Evolutionary conservation across 495 filamentous ascomycete genomes (phyloP).

Genomic region (Beverwykella pulmonaria): DNA sequence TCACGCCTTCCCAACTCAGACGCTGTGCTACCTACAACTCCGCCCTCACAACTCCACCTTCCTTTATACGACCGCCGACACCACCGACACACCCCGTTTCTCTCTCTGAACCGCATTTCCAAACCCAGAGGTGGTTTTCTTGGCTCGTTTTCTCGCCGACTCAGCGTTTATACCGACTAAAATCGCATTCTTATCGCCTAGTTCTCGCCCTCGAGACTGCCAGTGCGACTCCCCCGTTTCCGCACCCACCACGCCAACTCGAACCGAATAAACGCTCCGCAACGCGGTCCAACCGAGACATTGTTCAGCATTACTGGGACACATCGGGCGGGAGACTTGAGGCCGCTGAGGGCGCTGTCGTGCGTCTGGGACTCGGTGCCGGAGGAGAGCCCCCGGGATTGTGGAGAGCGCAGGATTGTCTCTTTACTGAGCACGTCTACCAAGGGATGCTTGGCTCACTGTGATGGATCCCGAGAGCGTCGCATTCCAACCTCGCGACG

Average conservation of each 20-base stretch:
- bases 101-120: not conserved
- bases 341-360: slow-evolving; percentile 31
- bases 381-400: slow-evolving; percentile 25
- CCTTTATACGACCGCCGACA: not conserved
- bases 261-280: slow-evolving; percentile 2
- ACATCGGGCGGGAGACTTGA: slow-evolving; percentile 5
- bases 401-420: slow-evolving; percentile 9
- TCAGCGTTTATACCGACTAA: not conserved
- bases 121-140: not conserved
- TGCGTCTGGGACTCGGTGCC: slow-evolving; percentile 29
- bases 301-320: not conserved
- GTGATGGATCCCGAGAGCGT: slow-evolving; percentile 66
- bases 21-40: not conserved
- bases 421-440: not conserved
- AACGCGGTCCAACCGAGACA: slow-evolving; percentile 1
- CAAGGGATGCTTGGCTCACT: slow-evolving; percentile 31
- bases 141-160: not conserved
- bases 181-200: not conserved
- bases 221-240: slow-evolving; percentile 1
- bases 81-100: not conserved
- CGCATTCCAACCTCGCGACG: slow-evolving; percentile 68
- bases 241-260: not conserved
- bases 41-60: not conserved
- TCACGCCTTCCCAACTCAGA: not conserved
- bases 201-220: not conserved